A percentile compares a stretch with the other conserved stretches of the same genome.
These are phyloP conservation scores for Corymbia citriodora DNA, from an alignment of 441 rosid genomes.

Conservation along the genomic window DNA sequence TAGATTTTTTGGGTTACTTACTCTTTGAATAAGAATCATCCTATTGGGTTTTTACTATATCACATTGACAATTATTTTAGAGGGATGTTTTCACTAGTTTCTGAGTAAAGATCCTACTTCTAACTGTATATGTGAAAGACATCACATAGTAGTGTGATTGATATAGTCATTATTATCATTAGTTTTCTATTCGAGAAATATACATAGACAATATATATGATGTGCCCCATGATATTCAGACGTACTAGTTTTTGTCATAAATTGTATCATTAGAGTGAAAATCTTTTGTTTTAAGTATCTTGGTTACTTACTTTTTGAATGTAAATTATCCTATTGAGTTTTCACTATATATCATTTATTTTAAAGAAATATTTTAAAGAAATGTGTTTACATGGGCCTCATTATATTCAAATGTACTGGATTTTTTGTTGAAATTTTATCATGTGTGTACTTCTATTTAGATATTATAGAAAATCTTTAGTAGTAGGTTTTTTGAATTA, in stretches of 20 bases:
- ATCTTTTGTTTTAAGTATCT: background rate
- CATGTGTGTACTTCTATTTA: background rate
- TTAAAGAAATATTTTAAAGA: background rate
- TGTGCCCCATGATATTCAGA: background rate
- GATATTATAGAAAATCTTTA: background rate
- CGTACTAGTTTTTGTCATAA: background rate
- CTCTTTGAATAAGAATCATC: background rate
- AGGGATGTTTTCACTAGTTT: background rate
- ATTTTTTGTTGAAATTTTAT: background rate
- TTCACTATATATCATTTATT: background rate
- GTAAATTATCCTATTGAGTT: background rate
- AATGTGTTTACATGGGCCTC: background rate
- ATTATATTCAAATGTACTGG: background rate
- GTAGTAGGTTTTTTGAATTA: background rate
- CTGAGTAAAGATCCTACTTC: background rate
- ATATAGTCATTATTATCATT: background rate
- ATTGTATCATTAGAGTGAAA: background rate
- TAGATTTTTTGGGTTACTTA: background rate
- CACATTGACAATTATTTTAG: background rate
- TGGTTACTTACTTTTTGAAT: background rate
- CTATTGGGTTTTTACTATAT: background rate
- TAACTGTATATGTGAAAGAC: background rate
- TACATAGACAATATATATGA: background rate
- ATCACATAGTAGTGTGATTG: background rate
- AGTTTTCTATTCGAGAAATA: background rate